A percentile compares a stretch with the other conserved stretches of the same genome.
phyloP scores from a whole-genome alignment of 2,329 filamentous ascomycete species.

The Zalaria sp. region DNA sequence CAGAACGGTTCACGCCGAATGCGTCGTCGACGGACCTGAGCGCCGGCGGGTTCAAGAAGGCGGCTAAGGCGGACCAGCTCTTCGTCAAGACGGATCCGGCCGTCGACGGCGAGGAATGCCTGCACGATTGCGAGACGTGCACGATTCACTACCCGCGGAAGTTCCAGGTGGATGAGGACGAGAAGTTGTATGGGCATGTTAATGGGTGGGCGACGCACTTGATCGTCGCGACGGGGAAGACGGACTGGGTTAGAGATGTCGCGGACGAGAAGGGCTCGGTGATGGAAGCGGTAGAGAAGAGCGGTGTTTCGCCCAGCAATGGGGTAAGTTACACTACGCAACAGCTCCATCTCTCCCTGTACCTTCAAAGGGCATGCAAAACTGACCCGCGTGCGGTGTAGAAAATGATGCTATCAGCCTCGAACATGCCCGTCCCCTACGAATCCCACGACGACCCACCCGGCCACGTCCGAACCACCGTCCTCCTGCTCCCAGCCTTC shows the following conservation, averaged over 20 bases:
- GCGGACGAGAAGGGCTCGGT: conserved; percentile 61
- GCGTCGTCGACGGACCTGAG: conserved; percentile 11
- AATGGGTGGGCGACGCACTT: conserved; percentile 83
- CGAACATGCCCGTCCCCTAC: conserved; percentile 72
- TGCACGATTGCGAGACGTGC: conserved; percentile 75
- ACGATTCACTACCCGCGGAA: conserved; percentile 63
- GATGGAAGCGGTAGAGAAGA: conserved; percentile 38
- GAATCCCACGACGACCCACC: conserved; percentile 44
- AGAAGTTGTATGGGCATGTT: conserved; percentile 71
- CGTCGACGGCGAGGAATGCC: conserved; percentile 76
- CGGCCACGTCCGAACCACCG: conserved; percentile 52
- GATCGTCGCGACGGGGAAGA: conserved; percentile 87
- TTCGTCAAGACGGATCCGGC: conserved; percentile 64
- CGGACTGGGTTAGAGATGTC: conserved; percentile 85
- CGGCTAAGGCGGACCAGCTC: conserved; percentile 36
- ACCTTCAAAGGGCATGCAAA: background rate
- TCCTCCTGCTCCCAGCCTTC: conserved; percentile 76
- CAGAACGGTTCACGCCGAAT: conserved; percentile 12
- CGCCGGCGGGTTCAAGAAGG: conserved; percentile 29
- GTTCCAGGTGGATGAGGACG: conserved; percentile 57
- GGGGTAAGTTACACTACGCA: conserved; percentile 40
- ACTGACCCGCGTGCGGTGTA: conserved; percentile 7
- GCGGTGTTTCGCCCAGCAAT: conserved; percentile 45
- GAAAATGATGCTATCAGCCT: conserved; percentile 78
- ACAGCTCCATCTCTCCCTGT: background rate